A percentile compares a stretch with the other conserved stretches of the same genome.
These are phyloP conservation scores for Eutrema yunnanense DNA, from an alignment of 345 rosid genomes.

Conservation along the genomic window DNA sequence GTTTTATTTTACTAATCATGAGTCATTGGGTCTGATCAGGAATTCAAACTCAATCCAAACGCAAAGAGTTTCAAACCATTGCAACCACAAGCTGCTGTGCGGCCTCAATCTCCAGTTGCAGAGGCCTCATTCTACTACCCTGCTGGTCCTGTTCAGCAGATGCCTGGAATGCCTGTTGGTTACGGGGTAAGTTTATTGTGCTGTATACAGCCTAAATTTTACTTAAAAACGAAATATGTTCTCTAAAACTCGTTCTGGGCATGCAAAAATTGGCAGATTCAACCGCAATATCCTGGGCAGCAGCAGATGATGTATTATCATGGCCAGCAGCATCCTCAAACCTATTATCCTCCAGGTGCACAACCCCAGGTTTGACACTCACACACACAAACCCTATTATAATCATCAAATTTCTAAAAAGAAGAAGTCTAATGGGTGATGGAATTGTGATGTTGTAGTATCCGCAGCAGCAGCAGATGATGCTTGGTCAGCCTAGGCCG, in stretches of 20 bases:
- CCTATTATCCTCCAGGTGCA: conserved; percentile 70
- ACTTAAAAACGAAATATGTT: not conserved
- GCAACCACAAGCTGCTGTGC: conserved; percentile 42
- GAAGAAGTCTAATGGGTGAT: not conserved
- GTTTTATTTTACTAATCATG: not conserved
- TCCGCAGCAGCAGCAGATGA: conserved; percentile 57
- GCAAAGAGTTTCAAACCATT: conserved; percentile 81
- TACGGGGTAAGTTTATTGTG: conserved; percentile 53
- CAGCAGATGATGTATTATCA: conserved; percentile 58
- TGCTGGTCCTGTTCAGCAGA: conserved; percentile 46
- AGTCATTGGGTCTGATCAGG: conserved; percentile 45
- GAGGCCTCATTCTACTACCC: conserved; percentile 66
- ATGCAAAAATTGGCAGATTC: conserved; percentile 40
- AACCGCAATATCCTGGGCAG: conserved; percentile 55
- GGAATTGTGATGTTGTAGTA: conserved; percentile 12
- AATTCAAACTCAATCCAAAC: conserved; percentile 87
- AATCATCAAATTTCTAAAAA: not conserved
- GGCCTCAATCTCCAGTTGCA: conserved; percentile 61
- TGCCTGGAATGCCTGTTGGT: conserved; percentile 68
- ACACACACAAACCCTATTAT: not conserved
- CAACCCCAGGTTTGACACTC: conserved; percentile 49
- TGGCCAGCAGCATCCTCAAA: conserved; percentile 30
- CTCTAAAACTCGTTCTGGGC: not conserved
- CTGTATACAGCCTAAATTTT: not conserved
- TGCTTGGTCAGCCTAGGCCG: conserved; percentile 56